phyloP scores from a whole-genome alignment of 2,329 filamentous ascomycete genomes.

The Aschersonia sp. region DNA sequence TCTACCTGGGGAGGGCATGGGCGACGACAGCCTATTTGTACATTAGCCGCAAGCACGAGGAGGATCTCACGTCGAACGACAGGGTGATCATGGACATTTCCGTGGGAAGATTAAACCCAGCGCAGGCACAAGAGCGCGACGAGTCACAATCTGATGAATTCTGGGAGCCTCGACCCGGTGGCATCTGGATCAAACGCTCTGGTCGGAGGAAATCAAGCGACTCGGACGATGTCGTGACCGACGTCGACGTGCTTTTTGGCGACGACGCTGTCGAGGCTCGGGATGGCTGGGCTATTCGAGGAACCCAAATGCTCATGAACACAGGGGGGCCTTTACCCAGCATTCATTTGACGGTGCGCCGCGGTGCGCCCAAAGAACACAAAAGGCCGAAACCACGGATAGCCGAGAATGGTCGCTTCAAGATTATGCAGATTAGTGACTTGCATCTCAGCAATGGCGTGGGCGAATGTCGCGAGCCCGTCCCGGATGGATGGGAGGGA shows the following conservation, averaged over 20 bases:
- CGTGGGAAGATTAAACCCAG: conserved; percentile 59
- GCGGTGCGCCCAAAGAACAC: conserved; percentile 49
- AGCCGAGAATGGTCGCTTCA: conserved; percentile 81
- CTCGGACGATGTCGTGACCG: conserved; percentile 59
- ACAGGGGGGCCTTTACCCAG: conserved; percentile 45
- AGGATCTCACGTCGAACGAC: conserved; percentile 61
- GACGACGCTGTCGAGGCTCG: conserved; percentile 84
- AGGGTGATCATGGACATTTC: conserved; percentile 67
- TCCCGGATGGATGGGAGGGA: conserved; percentile 56
- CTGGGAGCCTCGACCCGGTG: conserved; percentile 67
- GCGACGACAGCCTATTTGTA: conserved; percentile 66
- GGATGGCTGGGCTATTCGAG: conserved; percentile 67
- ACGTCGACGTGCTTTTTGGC: conserved; percentile 76
- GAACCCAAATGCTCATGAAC: conserved; percentile 59
- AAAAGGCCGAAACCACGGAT: conserved; percentile 65
- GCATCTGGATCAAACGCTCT: conserved; percentile 71
- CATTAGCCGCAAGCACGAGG: conserved; percentile 71
- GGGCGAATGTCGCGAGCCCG: conserved; percentile 72
- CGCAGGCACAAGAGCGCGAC: conserved; percentile 1
- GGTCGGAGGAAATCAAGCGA: conserved; percentile 60
- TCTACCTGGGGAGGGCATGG: conserved; percentile 65
- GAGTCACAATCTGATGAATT: conserved; percentile 30
- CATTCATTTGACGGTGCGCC: conserved; percentile 63
- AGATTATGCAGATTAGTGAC: conserved; percentile 94
- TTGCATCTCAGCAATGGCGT: conserved; percentile 84